These are phyloP conservation scores for Speleostelium caveatum DNA, from an alignment of 78 protist species.

Conservation along the genomic window DNA sequence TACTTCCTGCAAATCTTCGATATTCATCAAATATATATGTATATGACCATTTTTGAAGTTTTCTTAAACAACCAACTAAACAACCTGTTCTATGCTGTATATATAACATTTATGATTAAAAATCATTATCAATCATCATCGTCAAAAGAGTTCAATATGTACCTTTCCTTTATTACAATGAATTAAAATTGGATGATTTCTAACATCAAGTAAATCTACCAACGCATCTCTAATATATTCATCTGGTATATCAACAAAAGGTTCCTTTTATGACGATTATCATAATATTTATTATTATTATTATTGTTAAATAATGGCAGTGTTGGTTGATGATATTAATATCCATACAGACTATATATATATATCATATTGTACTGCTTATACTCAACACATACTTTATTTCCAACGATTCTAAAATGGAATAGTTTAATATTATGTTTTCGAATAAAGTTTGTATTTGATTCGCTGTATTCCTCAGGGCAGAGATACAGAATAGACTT, in stretches of 20 bases:
- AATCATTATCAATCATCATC: too few species aligned
- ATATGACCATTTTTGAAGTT: conserved; percentile 89
- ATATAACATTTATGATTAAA: background rate
- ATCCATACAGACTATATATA: background rate
- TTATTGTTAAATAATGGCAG: too few species aligned
- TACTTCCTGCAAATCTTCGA: conserved; percentile 92
- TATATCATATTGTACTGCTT: background rate
- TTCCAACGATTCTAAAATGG: conserved; percentile 90
- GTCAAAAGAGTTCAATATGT: too few species aligned
- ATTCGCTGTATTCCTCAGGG: conserved; percentile 81
- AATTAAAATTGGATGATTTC: conserved; percentile 92
- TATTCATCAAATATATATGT: conserved; percentile 92
- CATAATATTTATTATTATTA: background rate
- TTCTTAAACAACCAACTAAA: conserved; percentile 93
- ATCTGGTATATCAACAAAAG: conserved; percentile 93
- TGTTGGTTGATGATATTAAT: background rate
- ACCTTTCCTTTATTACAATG: conserved; percentile 95
- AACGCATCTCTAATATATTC: conserved; percentile 86
- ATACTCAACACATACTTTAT: conserved; percentile 65
- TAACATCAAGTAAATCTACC: conserved; percentile 77
- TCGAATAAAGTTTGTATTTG: conserved; percentile 78
- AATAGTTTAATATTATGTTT: conserved; percentile 76
- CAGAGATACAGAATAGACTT: conserved; percentile 80
- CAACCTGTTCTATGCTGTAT: conserved; percentile 94
- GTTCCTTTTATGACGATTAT: conserved; percentile 84